Percentiles rank a stretch among this genome's conserved stretches.
phyloP scores from a whole-genome alignment of 441 rosid species.

The Gossypium gossypioides region DNA sequence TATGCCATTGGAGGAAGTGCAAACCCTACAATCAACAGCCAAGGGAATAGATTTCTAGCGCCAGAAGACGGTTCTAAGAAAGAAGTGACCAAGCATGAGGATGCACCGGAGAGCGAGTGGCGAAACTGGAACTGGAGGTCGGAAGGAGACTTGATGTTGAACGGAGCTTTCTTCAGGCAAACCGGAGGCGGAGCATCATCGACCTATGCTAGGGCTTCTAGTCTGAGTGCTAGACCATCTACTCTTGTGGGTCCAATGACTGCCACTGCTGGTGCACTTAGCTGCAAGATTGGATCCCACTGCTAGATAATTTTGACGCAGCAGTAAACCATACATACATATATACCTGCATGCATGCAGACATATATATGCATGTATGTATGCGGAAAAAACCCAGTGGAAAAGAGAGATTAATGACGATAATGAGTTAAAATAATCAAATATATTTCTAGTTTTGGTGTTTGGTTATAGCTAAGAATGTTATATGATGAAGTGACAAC shows the following conservation, averaged over 20 bases:
- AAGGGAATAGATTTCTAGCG: constrained; percentile 3
- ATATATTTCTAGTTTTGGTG: background rate
- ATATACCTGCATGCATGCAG: background rate
- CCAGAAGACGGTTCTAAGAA: background rate
- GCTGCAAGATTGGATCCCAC: constrained; percentile 32
- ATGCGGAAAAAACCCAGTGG: background rate
- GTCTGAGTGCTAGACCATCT: constrained; percentile 50
- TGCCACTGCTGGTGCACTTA: constrained; percentile 38
- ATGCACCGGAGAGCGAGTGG: constrained; percentile 8
- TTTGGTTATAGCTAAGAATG: background rate
- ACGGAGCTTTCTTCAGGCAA: constrained; percentile 55
- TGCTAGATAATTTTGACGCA: constrained; percentile 19
- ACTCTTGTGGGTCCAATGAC: constrained; percentile 43
- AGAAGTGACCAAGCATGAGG: constrained; percentile 30
- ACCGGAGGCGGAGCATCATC: constrained; percentile 39
- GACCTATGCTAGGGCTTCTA: constrained; percentile 47
- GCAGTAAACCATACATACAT: background rate
- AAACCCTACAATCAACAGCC: background rate
- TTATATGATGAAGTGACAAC: background rate
- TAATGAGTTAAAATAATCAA: background rate
- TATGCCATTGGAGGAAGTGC: constrained; percentile 6
- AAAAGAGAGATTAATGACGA: background rate
- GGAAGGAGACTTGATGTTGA: constrained; percentile 18
- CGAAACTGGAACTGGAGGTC: background rate
- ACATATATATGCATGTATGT: no score